phyloP scores from a whole-genome alignment of 345 rosid species.

The Pseudoturritis turrita region DNA sequence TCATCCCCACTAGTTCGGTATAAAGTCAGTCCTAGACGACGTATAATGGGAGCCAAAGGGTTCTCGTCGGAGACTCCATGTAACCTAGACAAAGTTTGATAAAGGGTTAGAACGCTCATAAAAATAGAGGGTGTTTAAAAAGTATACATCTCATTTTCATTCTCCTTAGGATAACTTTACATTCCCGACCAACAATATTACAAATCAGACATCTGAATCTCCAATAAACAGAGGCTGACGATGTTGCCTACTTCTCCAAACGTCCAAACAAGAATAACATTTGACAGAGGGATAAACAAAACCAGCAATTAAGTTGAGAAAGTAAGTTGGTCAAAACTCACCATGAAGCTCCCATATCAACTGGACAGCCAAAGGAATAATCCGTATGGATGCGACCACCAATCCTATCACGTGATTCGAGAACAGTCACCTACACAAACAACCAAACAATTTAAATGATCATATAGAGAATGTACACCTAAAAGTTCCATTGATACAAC shows the following conservation, averaged over 20 bases:
- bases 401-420: conserved; percentile 81
- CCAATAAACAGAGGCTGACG: neutral
- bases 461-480: neutral
- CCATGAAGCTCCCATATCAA: conserved; percentile 93
- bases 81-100: conserved; percentile 45
- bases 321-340: conserved; percentile 9
- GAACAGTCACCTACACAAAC: conserved; percentile 54
- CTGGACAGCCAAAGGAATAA: conserved; percentile 85
- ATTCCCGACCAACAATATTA: neutral
- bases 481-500: neutral
- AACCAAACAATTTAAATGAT: neutral
- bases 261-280: neutral
- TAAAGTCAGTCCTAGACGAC: conserved; percentile 62
- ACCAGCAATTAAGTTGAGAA: neutral
- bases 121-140: neutral
- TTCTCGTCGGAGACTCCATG: conserved; percentile 92
- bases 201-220: neutral
- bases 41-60: conserved; percentile 83
- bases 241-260: neutral
- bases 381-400: conserved; percentile 95
- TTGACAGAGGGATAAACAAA: neutral
- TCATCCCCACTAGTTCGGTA: conserved; percentile 90
- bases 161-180: neutral
- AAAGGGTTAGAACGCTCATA: neutral
- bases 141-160: neutral